Percentiles rank a stretch among this genome's conserved stretches.
These are phyloP conservation scores for Lentinus brumalis DNA, from an alignment of 768 basidiomycete genomes.

Conservation along the genomic window DNA sequence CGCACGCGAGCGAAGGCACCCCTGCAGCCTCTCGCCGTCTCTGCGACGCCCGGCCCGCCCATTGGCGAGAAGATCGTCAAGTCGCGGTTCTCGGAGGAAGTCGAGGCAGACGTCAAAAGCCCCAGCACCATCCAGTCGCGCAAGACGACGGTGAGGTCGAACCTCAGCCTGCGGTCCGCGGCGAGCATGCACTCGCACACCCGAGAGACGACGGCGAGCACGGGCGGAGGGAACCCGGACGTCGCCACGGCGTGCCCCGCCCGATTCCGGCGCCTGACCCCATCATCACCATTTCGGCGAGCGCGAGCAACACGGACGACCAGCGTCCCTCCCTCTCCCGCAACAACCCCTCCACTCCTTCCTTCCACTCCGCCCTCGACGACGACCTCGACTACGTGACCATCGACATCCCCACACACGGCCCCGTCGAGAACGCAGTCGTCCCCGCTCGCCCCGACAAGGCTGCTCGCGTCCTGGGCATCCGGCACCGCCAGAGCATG, in stretches of 20 bases:
- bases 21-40: slow-evolving; percentile 34
- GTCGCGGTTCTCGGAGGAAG: slow-evolving; percentile 48
- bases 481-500: slow-evolving; percentile 76
- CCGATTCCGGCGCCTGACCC: slow-evolving; percentile 43
- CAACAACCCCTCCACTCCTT: slow-evolving; percentile 15
- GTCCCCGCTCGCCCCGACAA: slow-evolving; percentile 60
- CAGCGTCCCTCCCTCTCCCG: background rate
- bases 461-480: slow-evolving; percentile 76
- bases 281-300: slow-evolving; percentile 52
- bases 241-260: slow-evolving; percentile 16
- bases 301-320: slow-evolving; percentile 37
- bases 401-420: slow-evolving; percentile 34
- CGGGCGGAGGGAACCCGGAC: background rate
- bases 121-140: slow-evolving; percentile 23
- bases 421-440: slow-evolving; percentile 31
- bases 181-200: slow-evolving; percentile 16
- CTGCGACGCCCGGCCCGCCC: slow-evolving; percentile 40
- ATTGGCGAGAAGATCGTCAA: slow-evolving; percentile 46
- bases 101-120: slow-evolving; percentile 40
- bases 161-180: slow-evolving; percentile 32
- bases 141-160: slow-evolving; percentile 30
- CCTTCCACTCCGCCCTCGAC: slow-evolving; percentile 26
- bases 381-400: slow-evolving; percentile 74
- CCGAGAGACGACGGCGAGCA: slow-evolving; percentile 3
- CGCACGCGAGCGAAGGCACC: slow-evolving; percentile 19